Base-by-base conservation (phyloP, 2,329 filamentous ascomycete genomes). In the Ceratocystis albifundus region DNA sequence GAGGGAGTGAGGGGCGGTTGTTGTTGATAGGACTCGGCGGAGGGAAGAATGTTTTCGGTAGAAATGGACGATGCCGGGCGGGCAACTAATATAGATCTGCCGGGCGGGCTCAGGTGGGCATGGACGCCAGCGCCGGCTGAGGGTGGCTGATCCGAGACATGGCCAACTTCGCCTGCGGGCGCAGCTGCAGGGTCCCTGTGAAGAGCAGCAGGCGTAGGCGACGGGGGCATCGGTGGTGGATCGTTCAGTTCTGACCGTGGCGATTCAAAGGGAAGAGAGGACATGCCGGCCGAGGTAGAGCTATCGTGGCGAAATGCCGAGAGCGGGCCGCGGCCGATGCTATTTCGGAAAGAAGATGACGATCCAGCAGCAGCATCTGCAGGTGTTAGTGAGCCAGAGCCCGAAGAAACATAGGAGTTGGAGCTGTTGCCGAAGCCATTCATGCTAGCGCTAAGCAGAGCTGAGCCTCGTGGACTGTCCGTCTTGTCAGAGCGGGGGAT, bases 131-230 rank as follows among this genome's bases (percentile, higher is more conserved):
- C 82, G 71, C 71, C 80, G 44, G 87, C 88, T 10, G 85, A 85
- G 1, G 90, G 91, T 32, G 92, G 93, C 68, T 88, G 87, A 73
- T 97, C 94, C 15, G 93, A 97, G 22, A 99, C 91, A 71, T 92
- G 86, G 72, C 96, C 94, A 53, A 99, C 91, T 75, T 99, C 94
- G 66, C 93, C 92, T 65, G 88, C 85, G 75, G 95, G 89, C 55
- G 91, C 92, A 61, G 88, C 88, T 72, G 83, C 83, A 55, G 96
- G 85, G 74, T 92, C 87, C 72, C 90, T 87, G 70, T 89, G 86
- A 65, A 93, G 87, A 22, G 93, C 87, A n/a, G 91, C 92, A 17
- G 64, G 45, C 2, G 64, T 65, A 17, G 66, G 66, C n/a, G 63
- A 65, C 17, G 66, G 66, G 17, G 66, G 66, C 41, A 65, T 57